phyloP scores from a whole-genome alignment of 768 basidiomycete species.

The Vararia minispora region DNA sequence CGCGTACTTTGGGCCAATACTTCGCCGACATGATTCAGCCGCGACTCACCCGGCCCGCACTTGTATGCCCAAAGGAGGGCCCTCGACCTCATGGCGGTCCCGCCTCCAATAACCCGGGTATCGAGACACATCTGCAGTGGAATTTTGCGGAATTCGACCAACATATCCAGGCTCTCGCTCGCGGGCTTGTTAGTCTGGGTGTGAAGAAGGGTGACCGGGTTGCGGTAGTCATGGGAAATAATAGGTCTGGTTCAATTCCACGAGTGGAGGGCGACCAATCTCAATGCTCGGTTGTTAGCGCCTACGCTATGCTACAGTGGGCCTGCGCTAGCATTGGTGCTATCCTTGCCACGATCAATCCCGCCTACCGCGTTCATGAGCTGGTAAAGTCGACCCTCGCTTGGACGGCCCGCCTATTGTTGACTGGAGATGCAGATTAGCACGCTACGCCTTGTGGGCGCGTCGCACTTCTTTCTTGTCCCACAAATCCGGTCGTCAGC shows the following conservation, averaged over 20 bases:
- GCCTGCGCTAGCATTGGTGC: constrained; percentile 81
- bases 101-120: constrained; percentile 34
- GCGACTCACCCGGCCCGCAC: constrained; percentile 49
- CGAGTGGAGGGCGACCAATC: not conserved
- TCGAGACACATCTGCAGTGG: constrained; percentile 54
- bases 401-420: not conserved
- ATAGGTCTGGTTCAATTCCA: constrained; percentile 39
- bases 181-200: constrained; percentile 59
- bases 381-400: too few relatives aligned
- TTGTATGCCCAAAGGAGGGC: constrained; percentile 52
- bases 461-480: constrained; percentile 60
- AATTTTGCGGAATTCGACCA: constrained; percentile 58
- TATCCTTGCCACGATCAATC: constrained; percentile 74
- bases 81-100: constrained; percentile 54
- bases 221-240: constrained; percentile 78
- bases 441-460: constrained; percentile 51
- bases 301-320: constrained; percentile 79
- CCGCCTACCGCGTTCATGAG: constrained; percentile 64
- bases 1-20: too few relatives aligned
- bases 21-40: too few relatives aligned
- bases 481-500: constrained; percentile 56
- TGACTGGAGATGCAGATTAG: constrained; percentile 31
- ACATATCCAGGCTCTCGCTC: constrained; percentile 55
- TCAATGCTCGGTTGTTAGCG: constrained; percentile 25
- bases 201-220: constrained; percentile 69